These are phyloP conservation scores for Oemleria cerasiformis DNA, from an alignment of 306 rosid genomes.

Conservation along the genomic window DNA sequence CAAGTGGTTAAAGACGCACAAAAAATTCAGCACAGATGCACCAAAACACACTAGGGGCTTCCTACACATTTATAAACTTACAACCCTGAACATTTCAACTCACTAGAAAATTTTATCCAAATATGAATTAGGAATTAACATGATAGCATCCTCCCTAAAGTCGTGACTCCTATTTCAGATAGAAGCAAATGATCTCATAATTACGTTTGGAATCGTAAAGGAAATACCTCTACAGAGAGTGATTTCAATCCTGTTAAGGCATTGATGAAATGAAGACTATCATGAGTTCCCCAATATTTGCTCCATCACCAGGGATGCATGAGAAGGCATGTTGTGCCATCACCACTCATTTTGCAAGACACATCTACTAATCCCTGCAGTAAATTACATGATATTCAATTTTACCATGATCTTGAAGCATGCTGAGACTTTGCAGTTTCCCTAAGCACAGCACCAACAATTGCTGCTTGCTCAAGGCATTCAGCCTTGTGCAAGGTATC, in stretches of 20 bases:
- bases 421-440: constrained; percentile 89
- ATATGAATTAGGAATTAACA: not conserved
- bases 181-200: not conserved
- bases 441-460: constrained; percentile 82
- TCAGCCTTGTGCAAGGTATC: constrained; percentile 89
- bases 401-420: constrained; percentile 67
- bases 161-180: not conserved
- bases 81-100: constrained; percentile 5
- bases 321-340: constrained; percentile 1
- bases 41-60: not conserved
- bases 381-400: constrained; percentile 5
- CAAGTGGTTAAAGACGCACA: not conserved
- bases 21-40: not conserved
- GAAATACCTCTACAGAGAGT: constrained; percentile 6
- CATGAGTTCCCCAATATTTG: not conserved
- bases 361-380: constrained; percentile 13
- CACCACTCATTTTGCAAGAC: not conserved
- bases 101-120: not conserved
- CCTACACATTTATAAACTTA: not conserved
- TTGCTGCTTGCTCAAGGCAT: constrained; percentile 89
- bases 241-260: constrained; percentile 24
- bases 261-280: constrained; percentile 14
- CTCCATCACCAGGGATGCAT: not conserved
- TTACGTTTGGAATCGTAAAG: not conserved
- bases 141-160: not conserved